Percentiles rank a stretch among this genome's conserved stretches.
Conservation (phyloP, 1,284 basidiomycete genomes). For the Peniophora sp. region DNA sequence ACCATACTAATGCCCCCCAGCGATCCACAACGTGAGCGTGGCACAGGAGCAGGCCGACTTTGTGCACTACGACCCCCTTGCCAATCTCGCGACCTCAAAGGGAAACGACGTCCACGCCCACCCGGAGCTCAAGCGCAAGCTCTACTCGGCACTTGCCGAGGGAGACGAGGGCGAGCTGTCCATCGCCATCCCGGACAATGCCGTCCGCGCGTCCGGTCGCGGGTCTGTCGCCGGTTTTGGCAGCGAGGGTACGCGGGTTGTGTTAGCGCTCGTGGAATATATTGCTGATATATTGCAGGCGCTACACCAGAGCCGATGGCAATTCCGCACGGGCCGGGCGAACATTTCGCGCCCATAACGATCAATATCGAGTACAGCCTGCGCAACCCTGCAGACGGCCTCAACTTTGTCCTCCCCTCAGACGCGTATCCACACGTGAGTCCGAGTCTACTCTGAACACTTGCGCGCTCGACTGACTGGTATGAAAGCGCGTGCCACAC, state of each 20-base stretch:
- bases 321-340: conserved; percentile 37
- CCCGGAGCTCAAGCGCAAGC: conserved; percentile 88
- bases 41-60: conserved; percentile 65
- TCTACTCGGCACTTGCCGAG: conserved; percentile 87
- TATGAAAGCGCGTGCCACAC: conserved; percentile 77
- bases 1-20: conserved; percentile 28
- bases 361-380: conserved; percentile 78
- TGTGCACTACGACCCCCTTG: conserved; percentile 68
- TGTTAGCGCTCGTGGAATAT: too few species aligned
- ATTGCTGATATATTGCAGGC: conserved; percentile 27
- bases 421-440: conserved; percentile 81
- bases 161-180: conserved; percentile 91
- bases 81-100: conserved; percentile 61
- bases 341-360: conserved; percentile 70
- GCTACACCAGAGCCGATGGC: conserved; percentile 75
- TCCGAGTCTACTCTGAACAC: conserved; percentile 10
- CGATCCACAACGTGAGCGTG: conserved; percentile 69
- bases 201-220: conserved; percentile 51
- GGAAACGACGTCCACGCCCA: conserved; percentile 83
- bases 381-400: conserved; percentile 75
- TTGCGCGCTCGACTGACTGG: conserved; percentile 10
- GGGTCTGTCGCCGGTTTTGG: conserved; percentile 22
- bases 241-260: conserved; percentile 37
- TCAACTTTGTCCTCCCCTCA: conserved; percentile 78
- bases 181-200: conserved; percentile 81